Conservation (phyloP, 2,329 filamentous ascomycete genomes). For the Immersiporthe knoxdaviesiana region DNA sequence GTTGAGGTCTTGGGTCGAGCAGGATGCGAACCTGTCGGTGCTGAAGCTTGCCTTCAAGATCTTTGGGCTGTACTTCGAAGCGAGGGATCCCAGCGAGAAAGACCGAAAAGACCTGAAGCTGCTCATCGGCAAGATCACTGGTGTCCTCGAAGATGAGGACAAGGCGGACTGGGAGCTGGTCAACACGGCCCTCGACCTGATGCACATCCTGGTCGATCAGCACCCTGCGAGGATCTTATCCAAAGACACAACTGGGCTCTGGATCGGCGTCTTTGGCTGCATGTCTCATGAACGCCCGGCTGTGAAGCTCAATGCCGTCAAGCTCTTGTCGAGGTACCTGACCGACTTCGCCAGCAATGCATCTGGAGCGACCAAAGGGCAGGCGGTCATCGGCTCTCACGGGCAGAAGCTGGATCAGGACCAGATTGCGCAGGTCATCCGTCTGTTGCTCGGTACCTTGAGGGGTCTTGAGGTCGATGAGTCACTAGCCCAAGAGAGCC, state of each 20-base stretch:
- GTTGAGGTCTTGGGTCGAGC: slow-evolving; percentile 75
- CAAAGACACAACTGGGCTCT: slow-evolving; percentile 64
- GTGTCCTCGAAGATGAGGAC: slow-evolving; percentile 59
- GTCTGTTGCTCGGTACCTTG: slow-evolving; percentile 56
- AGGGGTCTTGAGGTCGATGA: slow-evolving; percentile 69
- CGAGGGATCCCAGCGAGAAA: slow-evolving; percentile 58
- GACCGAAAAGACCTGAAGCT: slow-evolving; percentile 70
- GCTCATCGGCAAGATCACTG: slow-evolving; percentile 58
- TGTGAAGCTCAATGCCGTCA: slow-evolving; percentile 77
- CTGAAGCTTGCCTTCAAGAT: slow-evolving; percentile 76
- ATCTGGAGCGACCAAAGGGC: slow-evolving; percentile 49
- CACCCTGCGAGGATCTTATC: slow-evolving; percentile 68
- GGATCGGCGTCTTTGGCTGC: slow-evolving; percentile 69
- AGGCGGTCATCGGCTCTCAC: slow-evolving; percentile 70
- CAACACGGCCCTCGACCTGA: slow-evolving; percentile 71
- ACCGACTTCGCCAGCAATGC: slow-evolving; percentile 73
- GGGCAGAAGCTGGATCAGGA: slow-evolving; percentile 69
- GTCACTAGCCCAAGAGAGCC: slow-evolving; percentile 74
- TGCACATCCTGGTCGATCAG: slow-evolving; percentile 68
- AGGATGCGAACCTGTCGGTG: slow-evolving; percentile 72
- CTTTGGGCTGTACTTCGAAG: slow-evolving; percentile 82
- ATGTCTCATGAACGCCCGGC: slow-evolving; percentile 72
- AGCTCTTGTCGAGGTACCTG: slow-evolving; percentile 76
- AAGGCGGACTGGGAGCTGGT: slow-evolving; percentile 71
- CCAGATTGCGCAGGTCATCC: slow-evolving; percentile 64